These are phyloP conservation scores for Bauhinia variegata DNA, from an alignment of 306 rosid species.

Conservation along the genomic window DNA sequence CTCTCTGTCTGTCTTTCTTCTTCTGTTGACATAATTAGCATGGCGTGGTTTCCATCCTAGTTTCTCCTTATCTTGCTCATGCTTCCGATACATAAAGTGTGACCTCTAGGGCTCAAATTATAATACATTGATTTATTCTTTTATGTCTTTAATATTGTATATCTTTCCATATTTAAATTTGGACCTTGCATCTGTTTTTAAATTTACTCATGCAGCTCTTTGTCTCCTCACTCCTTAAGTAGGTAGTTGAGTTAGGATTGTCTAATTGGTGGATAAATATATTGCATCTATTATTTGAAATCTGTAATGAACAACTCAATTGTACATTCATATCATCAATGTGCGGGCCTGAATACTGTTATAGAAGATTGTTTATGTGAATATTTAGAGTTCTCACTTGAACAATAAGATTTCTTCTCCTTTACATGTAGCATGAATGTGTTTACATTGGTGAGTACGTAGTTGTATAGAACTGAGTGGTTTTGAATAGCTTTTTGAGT, in stretches of 20 bases:
- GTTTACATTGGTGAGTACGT: slow-evolving; percentile 7
- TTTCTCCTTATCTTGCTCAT: neutral
- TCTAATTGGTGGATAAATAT: neutral
- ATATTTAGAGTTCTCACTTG: slow-evolving; percentile 17
- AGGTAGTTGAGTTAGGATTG: neutral
- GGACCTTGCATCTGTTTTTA: slow-evolving; percentile 18
- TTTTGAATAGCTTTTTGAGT: slow-evolving; percentile 9
- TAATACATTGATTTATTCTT: neutral
- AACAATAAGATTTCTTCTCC: neutral
- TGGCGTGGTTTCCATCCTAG: slow-evolving; percentile 18
- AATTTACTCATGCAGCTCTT: neutral
- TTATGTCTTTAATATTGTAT: neutral
- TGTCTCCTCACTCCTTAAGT: slow-evolving; percentile 11
- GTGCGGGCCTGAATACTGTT: slow-evolving; percentile 11
- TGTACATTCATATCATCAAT: neutral
- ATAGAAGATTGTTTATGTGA: slow-evolving; percentile 12
- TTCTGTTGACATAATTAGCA: neutral
- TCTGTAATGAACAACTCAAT: neutral
- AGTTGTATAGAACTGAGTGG: slow-evolving; percentile 14
- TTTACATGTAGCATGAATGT: neutral
- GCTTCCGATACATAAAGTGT: neutral
- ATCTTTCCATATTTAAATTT: neutral
- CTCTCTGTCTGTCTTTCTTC: neutral
- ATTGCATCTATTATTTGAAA: slow-evolving; percentile 2
- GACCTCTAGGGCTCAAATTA: neutral